Conservation (phyloP, 2,329 filamentous ascomycete genomes). For the Pyrenophora seminiperda region DNA sequence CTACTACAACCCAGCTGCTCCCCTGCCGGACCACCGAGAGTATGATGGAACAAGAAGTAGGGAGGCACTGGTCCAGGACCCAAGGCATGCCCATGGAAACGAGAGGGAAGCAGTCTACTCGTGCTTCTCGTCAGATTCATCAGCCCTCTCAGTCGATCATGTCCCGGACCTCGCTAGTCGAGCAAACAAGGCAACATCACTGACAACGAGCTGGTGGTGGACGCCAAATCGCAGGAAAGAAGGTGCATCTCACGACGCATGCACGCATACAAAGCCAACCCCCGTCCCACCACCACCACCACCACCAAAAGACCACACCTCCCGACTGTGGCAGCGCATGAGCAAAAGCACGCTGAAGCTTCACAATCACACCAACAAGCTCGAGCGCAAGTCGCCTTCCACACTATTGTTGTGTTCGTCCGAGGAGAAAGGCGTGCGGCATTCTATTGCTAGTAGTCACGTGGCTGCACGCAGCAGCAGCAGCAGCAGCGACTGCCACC, state of each 20-base stretch:
- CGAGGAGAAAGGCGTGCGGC: background rate
- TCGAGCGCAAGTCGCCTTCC: background rate
- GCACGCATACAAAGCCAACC: background rate
- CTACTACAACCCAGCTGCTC: too few species aligned
- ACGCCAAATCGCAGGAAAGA: background rate
- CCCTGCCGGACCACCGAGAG: too few species aligned
- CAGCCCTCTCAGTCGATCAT: background rate
- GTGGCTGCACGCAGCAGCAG: background rate
- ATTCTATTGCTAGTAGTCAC: background rate
- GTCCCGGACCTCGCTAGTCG: background rate
- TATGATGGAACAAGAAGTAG: background rate
- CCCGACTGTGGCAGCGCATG: slow-evolving; percentile 1
- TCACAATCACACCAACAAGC: background rate
- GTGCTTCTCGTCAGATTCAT: slow-evolving; percentile 9
- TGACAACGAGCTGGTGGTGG: slow-evolving; percentile 1
- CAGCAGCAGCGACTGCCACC: background rate
- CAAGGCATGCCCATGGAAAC: background rate
- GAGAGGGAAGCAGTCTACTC: background rate
- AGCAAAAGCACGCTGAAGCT: slow-evolving; percentile 1
- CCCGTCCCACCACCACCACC: background rate
- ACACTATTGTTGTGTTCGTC: background rate
- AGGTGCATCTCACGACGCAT: background rate
- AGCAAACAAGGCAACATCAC: background rate
- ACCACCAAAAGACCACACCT: background rate
- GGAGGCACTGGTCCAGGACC: background rate